Evolutionary conservation across 352 stramenopile species (phyloP), one percentile per base, ranked within the genome.

Genomic region (Phytopythium helicoides): DNA sequence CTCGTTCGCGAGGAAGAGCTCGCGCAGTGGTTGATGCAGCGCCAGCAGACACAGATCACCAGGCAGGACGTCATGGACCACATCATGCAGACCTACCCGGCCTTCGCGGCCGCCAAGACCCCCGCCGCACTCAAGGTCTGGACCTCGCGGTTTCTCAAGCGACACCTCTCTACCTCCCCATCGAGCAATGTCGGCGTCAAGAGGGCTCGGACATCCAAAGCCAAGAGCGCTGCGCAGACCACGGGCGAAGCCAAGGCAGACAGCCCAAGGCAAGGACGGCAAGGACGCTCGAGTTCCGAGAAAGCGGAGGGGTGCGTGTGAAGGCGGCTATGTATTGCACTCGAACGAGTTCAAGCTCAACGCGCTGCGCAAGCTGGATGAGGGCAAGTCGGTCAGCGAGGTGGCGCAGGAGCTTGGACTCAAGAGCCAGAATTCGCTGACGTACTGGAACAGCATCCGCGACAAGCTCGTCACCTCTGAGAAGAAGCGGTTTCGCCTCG

Each of bases 331-430:
- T 56, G 76, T 81, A 47, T 61, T 86, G 8, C 78, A 88, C 54
- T 89, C 78, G 37, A 89, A 92, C 48, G 81, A 89, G 52, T 89
- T 89, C 54, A 92, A 92, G 55, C 53, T 92, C 19, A 85, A 87
- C 3, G 81, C 81, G 18, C 47, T 92, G 7, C 79, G 73, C 48
- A 72, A 74, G 58, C 42, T 92, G 31, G 81, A 92, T 34, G 73
- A 86, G 58, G 81, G 78, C 21, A 86, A 85, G 47, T 88, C 62
- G 15, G 61, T 83, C 23, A 61, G 66, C 10, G 63, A 89, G 48
- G 76, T 92, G 28, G 68, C 76, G 0, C 60, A 78, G 44, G 76
- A 89, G 46, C 66, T 92, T 16, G 74, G 73, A 5, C 62, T 92
- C 22, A 88, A 88, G 59, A 87, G 68, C 44, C 49, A 73, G n/a